A percentile compares a stretch with the other conserved stretches of the same genome.
These are phyloP conservation scores for Gleditsia sinensis DNA, from an alignment of 306 rosid species.

Conservation along the genomic window DNA sequence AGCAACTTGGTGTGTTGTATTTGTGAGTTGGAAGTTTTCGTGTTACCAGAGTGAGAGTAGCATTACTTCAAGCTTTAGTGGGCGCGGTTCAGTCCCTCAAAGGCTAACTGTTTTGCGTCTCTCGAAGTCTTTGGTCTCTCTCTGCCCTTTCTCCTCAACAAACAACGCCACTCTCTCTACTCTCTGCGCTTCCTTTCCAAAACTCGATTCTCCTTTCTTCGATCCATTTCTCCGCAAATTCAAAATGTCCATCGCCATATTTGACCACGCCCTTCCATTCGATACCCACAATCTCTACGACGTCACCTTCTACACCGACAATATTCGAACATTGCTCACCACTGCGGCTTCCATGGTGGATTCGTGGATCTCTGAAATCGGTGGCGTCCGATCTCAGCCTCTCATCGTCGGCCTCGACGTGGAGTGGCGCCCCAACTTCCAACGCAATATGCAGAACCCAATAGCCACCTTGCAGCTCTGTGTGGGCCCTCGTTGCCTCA, in stretches of 20 bases:
- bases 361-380: conserved; percentile 35
- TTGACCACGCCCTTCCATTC: conserved; percentile 18
- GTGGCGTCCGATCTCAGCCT: background rate
- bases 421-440: conserved; percentile 54
- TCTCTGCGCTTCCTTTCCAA: background rate
- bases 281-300: conserved; percentile 39
- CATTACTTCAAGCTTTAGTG: too few species aligned
- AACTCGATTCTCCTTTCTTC: background rate
- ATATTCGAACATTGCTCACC: conserved; percentile 40
- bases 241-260: background rate
- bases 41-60: too few species aligned
- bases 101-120: too few species aligned
- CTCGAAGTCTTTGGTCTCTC: too few species aligned
- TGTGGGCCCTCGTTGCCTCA: conserved; percentile 32
- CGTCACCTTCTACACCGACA: conserved; percentile 25
- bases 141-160: background rate
- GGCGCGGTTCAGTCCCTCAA: too few species aligned
- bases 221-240: background rate
- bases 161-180: background rate
- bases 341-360: conserved; percentile 34
- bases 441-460: conserved; percentile 10
- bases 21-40: too few species aligned
- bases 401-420: conserved; percentile 41
- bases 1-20: too few species aligned
- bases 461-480: conserved; percentile 42